phyloP scores from a whole-genome alignment of 495 filamentous ascomycete genomes.

The Amorphotheca resinae region DNA sequence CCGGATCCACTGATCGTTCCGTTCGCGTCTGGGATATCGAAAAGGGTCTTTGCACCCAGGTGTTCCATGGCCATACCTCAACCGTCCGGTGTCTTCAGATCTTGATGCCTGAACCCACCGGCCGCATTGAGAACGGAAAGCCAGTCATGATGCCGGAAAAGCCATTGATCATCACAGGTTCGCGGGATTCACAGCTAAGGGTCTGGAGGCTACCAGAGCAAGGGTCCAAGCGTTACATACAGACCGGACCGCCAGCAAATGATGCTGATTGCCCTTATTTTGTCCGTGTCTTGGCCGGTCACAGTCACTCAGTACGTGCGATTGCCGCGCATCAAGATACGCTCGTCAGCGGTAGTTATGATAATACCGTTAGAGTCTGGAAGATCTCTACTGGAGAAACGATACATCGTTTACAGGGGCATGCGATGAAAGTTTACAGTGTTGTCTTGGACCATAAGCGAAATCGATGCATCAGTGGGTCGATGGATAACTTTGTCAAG shows the following conservation, averaged over 20 bases:
- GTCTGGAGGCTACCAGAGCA: conserved; percentile 93
- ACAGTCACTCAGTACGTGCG: conserved; percentile 90
- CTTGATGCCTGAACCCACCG: conserved; percentile 71
- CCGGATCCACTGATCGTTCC: conserved; percentile 89
- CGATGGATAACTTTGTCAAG: conserved; percentile 97
- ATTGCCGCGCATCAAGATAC: conserved; percentile 95
- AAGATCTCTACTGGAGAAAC: conserved; percentile 90
- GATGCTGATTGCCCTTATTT: conserved; percentile 90
- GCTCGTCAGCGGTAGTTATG: conserved; percentile 97
- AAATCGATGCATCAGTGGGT: conserved; percentile 92
- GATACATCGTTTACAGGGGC: conserved; percentile 77
- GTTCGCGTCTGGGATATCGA: conserved; percentile 98
- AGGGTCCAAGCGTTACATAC: conserved; percentile 59
- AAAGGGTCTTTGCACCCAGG: conserved; percentile 76
- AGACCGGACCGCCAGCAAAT: conserved; percentile 59
- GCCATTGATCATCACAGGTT: conserved; percentile 93
- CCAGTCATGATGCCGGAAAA: conserved; percentile 80
- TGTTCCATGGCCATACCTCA: conserved; percentile 95
- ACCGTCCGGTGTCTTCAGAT: conserved; percentile 96
- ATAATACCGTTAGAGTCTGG: conserved; percentile 93
- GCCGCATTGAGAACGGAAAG: conserved; percentile 56
- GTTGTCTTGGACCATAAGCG: conserved; percentile 88
- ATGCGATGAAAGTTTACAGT: conserved; percentile 91
- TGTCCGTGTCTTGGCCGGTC: conserved; percentile 73
- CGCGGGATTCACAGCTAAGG: conserved; percentile 83